phyloP scores from a whole-genome alignment of 139 green algal genomes.

The Chlorella sp. region DNA sequence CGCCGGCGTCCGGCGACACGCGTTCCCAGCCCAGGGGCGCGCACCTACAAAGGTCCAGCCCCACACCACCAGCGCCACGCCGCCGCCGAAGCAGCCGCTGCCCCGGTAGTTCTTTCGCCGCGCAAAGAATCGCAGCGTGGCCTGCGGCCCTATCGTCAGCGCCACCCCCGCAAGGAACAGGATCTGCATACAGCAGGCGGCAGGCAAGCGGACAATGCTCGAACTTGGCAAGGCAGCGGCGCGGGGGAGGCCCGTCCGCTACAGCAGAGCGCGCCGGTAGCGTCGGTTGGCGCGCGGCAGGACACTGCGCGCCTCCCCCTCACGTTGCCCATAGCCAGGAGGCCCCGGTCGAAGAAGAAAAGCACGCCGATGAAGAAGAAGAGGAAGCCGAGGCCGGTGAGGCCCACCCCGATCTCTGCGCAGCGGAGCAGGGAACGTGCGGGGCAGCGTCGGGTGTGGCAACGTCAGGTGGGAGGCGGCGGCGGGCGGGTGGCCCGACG shows the following conservation, averaged over 20 bases:
- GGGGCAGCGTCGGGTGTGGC: too few species aligned
- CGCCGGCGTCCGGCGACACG: neutral
- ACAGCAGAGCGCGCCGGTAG: too few species aligned
- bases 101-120: conserved; percentile 87
- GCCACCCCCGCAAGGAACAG: conserved; percentile 90
- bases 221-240: neutral
- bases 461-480: too few species aligned
- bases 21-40: neutral
- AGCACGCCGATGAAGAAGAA: conserved; percentile 94
- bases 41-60: conserved; percentile 86
- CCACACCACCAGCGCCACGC: conserved; percentile 82
- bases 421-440: too few species aligned
- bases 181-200: conserved; percentile 59
- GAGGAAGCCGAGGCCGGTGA: conserved; percentile 91
- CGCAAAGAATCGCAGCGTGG: conserved; percentile 89
- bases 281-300: too few species aligned
- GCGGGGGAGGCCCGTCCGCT: too few species aligned
- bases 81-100: conserved; percentile 83
- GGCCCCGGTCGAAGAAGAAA: conserved; percentile 95
- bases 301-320: too few species aligned
- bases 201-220: neutral
- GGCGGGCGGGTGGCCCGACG: too few species aligned
- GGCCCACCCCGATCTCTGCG: conserved; percentile 96
- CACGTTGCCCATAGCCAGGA: conserved; percentile 98
- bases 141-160: conserved; percentile 86